Evolutionary conservation across 148 eudicot genomes (phyloP).

Genomic region (Rhododendron kiyosumense): DNA sequence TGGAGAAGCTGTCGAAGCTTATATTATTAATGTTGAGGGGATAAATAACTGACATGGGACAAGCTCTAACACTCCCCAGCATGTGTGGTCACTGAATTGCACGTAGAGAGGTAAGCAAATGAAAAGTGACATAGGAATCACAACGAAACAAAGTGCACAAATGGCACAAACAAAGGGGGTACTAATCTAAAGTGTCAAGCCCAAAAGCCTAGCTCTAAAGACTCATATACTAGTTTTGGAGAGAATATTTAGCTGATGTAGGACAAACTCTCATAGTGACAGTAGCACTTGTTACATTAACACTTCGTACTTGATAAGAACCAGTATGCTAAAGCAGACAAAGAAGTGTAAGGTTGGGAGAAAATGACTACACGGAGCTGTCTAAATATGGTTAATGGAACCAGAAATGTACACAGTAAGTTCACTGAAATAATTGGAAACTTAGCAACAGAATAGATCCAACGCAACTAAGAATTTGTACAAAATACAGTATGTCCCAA

Average conservation of each 20-base stretch:
- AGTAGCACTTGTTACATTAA: neutral
- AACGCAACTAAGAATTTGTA: neutral
- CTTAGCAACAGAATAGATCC: neutral
- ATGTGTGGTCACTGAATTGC: neutral
- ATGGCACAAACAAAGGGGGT: neutral
- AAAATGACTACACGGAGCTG: neutral
- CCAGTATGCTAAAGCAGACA: neutral
- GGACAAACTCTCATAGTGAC: neutral
- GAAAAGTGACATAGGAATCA: neutral
- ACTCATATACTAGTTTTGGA: neutral
- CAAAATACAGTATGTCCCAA: neutral
- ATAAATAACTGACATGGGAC: neutral
- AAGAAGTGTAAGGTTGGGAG: neutral
- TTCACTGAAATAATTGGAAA: neutral
- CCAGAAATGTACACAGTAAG: neutral
- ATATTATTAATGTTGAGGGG: neutral
- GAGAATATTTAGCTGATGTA: neutral
- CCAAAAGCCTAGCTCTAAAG: neutral
- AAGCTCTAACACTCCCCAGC: neutral
- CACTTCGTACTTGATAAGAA: neutral
- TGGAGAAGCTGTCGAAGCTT: neutral
- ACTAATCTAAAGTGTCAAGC: neutral
- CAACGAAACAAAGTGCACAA: neutral
- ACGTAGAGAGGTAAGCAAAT: neutral
- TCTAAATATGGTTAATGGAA: neutral